These are phyloP conservation scores for Clarireedia homoeocarpa DNA, from an alignment of 2,329 filamentous ascomycete genomes.

Conservation along the genomic window DNA sequence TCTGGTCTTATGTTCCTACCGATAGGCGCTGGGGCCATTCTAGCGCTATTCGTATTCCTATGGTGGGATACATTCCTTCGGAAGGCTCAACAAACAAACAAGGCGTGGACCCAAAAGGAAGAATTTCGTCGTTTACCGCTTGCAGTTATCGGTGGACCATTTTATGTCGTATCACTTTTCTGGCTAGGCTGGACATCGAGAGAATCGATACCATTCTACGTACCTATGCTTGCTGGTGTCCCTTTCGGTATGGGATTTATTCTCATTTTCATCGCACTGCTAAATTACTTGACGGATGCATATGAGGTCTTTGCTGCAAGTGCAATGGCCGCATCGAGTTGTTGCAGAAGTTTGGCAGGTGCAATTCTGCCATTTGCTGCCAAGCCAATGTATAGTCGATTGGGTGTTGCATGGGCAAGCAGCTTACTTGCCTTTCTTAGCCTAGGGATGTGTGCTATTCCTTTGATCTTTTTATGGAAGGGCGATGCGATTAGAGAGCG, in stretches of 20 bases:
- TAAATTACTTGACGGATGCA: constrained; percentile 49
- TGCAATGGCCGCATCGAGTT: constrained; percentile 39
- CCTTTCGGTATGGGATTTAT: constrained; percentile 47
- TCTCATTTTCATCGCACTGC: constrained; percentile 50
- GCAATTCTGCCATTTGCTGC: constrained; percentile 40
- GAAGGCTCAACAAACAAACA: constrained; percentile 39
- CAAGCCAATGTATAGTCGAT: constrained; percentile 36
- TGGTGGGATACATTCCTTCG: constrained; percentile 45
- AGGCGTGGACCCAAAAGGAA: constrained; percentile 40
- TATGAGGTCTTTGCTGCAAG: constrained; percentile 52
- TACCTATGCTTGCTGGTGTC: constrained; percentile 47
- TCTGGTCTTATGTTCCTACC: constrained; percentile 54
- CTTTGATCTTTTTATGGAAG: constrained; percentile 43
- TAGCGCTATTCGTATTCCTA: constrained; percentile 41
- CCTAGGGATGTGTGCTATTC: constrained; percentile 40
- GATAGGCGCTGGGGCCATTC: constrained; percentile 41
- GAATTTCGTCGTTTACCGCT: constrained; percentile 43
- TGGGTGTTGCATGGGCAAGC: constrained; percentile 40
- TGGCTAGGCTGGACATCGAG: constrained; percentile 50
- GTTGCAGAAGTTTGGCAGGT: constrained; percentile 34
- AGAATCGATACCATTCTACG: constrained; percentile 45
- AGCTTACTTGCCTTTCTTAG: constrained; percentile 42
- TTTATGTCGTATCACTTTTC: constrained; percentile 44
- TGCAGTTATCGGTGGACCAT: constrained; percentile 40
- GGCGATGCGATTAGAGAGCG: constrained; percentile 38